Evolutionary conservation across 2,329 filamentous ascomycete genomes (phyloP), one percentile per base, ranked within the genome.

Genomic region (Arthrocladium fulminans): DNA sequence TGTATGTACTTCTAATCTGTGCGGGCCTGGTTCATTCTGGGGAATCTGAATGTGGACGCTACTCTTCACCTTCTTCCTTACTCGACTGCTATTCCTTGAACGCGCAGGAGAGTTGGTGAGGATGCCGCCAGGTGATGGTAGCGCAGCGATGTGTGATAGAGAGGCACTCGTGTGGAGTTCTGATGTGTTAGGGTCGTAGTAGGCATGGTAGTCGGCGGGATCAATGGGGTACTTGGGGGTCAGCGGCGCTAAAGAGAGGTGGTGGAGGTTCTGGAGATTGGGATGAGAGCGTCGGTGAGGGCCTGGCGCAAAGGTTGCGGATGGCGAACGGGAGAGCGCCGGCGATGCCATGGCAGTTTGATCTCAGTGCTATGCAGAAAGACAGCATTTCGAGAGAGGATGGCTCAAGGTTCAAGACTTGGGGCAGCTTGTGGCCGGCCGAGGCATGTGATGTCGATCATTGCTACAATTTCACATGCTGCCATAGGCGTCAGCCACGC

Each of bases 241-340:
- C 48, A 82, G 68, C 32, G 78, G 79, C 57, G 77, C 75, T n/a
- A 81, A 70, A 37, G 78, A 79, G 52, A 81, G 70, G 58, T 79
- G 73, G 56, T 75, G 67, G 7, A 47, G 41, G 17, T 30, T 44
- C n/a, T 56, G 54, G 45, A 82, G 70, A 52, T 78, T 78, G 42
- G 76, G 76, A 57, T 77, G 75, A 43, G 77, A 80, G 49, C 78
- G 76, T 42, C 73, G 72, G 34, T 58, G 57, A 2, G 57, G 47
- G 23, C 57, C 57, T 2, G 57, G 57, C 8, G 55, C 51, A 38
- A 57, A 60, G 23, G 45, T 42, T 39, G 44, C 35, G 29, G 57
- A 59, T 20, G 55, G 54, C 10, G 52, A 55, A 34, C 52, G 56
- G n/a, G 52, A 57, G 15, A 56, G 43, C 9, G 48, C 25, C 3